A percentile compares a stretch with the other conserved stretches of the same genome.
Conservation (phyloP, 345 rosid species). For the Syzygium jambos region DNA sequence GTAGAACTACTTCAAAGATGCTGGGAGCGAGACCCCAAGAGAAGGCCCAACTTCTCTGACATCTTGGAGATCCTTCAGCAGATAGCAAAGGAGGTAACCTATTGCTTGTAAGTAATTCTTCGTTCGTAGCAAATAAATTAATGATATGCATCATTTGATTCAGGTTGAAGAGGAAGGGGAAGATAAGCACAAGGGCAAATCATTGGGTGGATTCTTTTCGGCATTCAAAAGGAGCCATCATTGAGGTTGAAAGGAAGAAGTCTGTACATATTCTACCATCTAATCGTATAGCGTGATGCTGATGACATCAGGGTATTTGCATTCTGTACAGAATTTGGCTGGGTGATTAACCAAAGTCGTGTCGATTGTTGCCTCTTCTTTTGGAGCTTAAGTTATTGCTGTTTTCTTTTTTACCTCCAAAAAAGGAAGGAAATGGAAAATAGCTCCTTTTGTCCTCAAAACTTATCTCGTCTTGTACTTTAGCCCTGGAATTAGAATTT, state of each 20-base stretch:
- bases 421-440: not conserved
- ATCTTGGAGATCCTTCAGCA: conserved; percentile 55
- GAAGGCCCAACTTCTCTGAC: conserved; percentile 76
- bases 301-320: not conserved
- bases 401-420: not conserved
- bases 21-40: conserved; percentile 80
- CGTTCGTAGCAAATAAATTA: not conserved
- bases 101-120: not conserved
- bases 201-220: conserved; percentile 34
- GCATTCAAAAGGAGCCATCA: conserved; percentile 41
- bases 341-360: not conserved
- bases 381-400: not conserved
- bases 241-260: conserved; percentile 17
- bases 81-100: conserved; percentile 56
- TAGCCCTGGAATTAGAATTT: not conserved
- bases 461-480: not conserved
- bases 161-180: conserved; percentile 56
- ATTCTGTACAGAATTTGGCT: conserved; percentile 21
- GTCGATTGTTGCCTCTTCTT: not conserved
- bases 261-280: conserved; percentile 5
- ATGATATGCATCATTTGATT: not conserved
- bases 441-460: not conserved
- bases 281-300: not conserved
- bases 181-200: conserved; percentile 34
- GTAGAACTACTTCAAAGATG: conserved; percentile 76